Evolutionary conservation across 345 rosid genomes (phyloP), one percentile per base, ranked within the genome.

Genomic region (Fremontodendron californicum): DNA sequence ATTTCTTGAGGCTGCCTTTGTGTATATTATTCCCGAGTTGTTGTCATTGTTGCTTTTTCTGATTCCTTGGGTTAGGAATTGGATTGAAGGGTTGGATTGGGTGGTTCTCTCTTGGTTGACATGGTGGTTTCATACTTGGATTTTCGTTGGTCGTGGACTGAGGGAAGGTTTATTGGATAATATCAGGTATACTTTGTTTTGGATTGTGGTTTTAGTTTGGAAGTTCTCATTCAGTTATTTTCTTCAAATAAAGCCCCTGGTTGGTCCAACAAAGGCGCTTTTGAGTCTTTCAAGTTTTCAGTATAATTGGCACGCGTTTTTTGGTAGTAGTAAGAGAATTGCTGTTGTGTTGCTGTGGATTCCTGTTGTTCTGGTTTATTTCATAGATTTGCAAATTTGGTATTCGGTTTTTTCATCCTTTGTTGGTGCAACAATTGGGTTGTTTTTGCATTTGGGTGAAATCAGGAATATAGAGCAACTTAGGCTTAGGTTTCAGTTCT

Each of bases 381-480:
- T 90, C 8, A 89, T 94, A 92, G 99, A 94, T 78, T 75, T 91
- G 87, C 94, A 91, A 52, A 93, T 94, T 72, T 94, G 97, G 97
- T 94, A 94, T 84, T 87, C 98, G 1, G 81, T 94, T 60, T 90
- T 87, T 81, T 87, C 94, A 23, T 88, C 98, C 3, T 31, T 88
- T 64, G 91, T 85, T 74, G 98, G 98, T 60, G 92, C 85, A 25
- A 15, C 72, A 8, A 75, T 89, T 68, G 98, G 97, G 72, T 77
- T 93, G 71, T 93, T 91, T 82, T 87, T 90, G 6, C 95, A 93
- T 82, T 87, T 94, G 90, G 98, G 98, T 40, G 98, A 94, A 88
- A 91, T 94, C 64, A 82, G 98, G 78, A 91, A 87, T 80, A 86
- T 93, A 58, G 93, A 80, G 78, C 97, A 94, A 87, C 86, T 93